Evolutionary conservation across 2,329 filamentous ascomycete genomes (phyloP).

Genomic region (Mollisiaceae sp.): DNA sequence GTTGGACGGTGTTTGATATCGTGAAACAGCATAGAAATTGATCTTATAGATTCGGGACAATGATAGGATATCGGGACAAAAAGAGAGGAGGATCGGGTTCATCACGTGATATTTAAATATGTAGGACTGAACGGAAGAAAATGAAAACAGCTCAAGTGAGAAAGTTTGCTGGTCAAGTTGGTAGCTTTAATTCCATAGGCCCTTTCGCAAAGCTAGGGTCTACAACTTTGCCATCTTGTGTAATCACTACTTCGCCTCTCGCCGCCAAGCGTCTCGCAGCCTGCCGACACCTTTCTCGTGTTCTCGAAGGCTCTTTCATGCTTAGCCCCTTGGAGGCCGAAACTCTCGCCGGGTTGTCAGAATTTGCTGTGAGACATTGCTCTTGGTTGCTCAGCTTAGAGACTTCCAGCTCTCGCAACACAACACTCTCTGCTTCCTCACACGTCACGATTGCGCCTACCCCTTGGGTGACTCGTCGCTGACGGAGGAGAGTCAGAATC

Average conservation of each 20-base stretch:
- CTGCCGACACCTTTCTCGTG: conserved; percentile 27
- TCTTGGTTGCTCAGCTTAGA: not conserved
- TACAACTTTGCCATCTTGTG: conserved; percentile 24
- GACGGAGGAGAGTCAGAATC: conserved; percentile 20
- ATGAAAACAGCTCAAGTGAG: not conserved
- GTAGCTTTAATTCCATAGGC: conserved; percentile 28
- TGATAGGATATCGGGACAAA: not conserved
- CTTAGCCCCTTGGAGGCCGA: not conserved
- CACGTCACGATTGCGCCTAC: conserved; percentile 21
- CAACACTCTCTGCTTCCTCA: conserved; percentile 21
- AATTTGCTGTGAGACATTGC: not conserved
- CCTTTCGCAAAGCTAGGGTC: conserved; percentile 29
- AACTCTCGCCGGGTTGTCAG: not conserved
- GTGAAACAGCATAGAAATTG: not conserved
- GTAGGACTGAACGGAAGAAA: not conserved
- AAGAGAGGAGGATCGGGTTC: not conserved
- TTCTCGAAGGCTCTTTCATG: conserved; percentile 8
- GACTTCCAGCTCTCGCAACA: conserved; percentile 12
- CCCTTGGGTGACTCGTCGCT: conserved; percentile 14
- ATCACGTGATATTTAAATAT: not conserved
- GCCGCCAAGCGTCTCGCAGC: conserved; percentile 20
- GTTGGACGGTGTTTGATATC: not conserved
- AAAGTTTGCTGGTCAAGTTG: conserved; percentile 3
- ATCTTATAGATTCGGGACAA: not conserved
- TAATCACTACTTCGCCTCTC: conserved; percentile 23